Evolutionary conservation across 768 basidiomycete genomes (phyloP).

Genomic region (Suillus brevipes): DNA sequence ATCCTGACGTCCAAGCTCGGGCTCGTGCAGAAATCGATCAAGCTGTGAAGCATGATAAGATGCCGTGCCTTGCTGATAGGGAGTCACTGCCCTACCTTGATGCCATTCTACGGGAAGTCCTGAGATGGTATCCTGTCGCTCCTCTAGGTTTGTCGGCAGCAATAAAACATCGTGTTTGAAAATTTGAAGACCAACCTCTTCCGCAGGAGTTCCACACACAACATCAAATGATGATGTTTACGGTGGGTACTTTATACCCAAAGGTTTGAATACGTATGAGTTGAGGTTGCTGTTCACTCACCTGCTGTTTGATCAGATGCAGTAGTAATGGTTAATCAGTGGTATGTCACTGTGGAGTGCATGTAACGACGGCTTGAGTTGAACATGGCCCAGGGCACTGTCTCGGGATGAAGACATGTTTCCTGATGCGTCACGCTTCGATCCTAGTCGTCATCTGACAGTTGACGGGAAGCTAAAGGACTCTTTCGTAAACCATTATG

Average conservation of each 20-base stretch:
- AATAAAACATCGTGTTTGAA: background rate
- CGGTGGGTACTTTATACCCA: conserved; percentile 48
- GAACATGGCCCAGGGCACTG: background rate
- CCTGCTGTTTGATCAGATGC: background rate
- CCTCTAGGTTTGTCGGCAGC: conserved; percentile 21
- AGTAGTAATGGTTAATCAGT: background rate
- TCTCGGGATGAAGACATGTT: conserved; percentile 1
- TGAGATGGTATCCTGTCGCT: conserved; percentile 25
- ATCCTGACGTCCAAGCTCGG: conserved; percentile 27
- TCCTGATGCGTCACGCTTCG: conserved; percentile 5
- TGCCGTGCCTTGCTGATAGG: conserved; percentile 19
- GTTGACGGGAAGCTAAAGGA: background rate
- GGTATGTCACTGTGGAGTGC: background rate
- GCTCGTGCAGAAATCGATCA: conserved; percentile 33
- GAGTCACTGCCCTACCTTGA: conserved; percentile 26
- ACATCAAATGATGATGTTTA: conserved; percentile 39
- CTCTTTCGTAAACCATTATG: background rate
- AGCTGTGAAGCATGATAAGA: conserved; percentile 12
- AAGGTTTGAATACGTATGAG: conserved; percentile 36
- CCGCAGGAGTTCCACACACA: conserved; percentile 24
- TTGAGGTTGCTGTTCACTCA: background rate
- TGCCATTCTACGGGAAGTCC: conserved; percentile 21
- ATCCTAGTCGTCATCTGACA: conserved; percentile 1
- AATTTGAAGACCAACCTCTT: background rate
- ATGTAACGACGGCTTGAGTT: background rate